Base-by-base conservation (phyloP, 805 yeast genomes). In the Ogataea corticis region DNA sequence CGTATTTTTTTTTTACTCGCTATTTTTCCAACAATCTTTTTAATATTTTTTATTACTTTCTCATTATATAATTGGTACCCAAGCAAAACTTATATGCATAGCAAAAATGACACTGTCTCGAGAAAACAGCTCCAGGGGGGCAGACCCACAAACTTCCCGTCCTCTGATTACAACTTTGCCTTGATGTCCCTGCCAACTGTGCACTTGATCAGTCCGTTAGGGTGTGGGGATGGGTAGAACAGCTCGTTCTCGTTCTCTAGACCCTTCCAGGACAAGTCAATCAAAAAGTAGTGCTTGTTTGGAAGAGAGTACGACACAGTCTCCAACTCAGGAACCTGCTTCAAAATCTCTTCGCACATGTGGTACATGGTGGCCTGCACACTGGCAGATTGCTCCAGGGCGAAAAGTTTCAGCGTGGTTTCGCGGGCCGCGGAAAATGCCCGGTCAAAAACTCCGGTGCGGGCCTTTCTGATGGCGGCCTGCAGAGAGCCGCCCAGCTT, bases 291-390 rank as follows among this genome's bases (percentile, higher is more conserved):
- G 68, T 91, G 97, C 71, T 88, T 91, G 77, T 91, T 91, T 61
- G 97, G 97, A 61, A 91, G 78, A 34, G 77, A 70, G 67, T 87
- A 90, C 42, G 83, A 67, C 29, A 90, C 96, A 35, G 73, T 73
- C 51, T 72, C 77, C 45, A 91, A 73, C 48, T 72, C 72, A 2
- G 82, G 73, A 45, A 79, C 84, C 41, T 58, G 61, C 40, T 70
- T 72, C 62, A 91, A 76, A 52, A 91, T 87, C 51, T 79, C 81
- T 52, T 80, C 75, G 32, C 87, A 77, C 94, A 91, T 91, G 76
- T 89, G 87, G 75, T 80, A 91, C 96, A 91, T 92, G 48, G 97
- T 91, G 37, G 96, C 96, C 72, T 91, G 97, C 38, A 91, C 97
- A 19, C 96, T 86, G n/a, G 96, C 81, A 9, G 96, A 87, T 67